Evolutionary conservation across 768 basidiomycete genomes (phyloP).

Genomic region (Suillus ampliporus): DNA sequence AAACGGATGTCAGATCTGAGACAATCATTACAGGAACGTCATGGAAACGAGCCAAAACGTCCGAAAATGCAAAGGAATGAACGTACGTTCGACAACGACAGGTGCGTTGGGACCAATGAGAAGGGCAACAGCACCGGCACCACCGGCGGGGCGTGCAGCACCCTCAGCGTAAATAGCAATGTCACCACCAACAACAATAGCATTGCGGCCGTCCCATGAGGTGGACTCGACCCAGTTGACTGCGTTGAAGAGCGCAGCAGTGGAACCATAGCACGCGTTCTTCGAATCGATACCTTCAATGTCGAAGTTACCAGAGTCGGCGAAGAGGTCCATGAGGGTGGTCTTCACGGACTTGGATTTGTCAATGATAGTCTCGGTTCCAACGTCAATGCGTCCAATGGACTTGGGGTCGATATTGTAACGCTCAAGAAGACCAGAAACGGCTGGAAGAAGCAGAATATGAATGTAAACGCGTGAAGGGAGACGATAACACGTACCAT

Average conservation of each 20-base stretch:
- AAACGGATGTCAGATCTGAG: constrained; percentile 15
- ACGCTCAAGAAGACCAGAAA: constrained; percentile 87
- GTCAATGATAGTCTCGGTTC: constrained; percentile 99
- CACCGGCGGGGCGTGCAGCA: constrained; percentile 92
- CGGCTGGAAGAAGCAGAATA: constrained; percentile 56
- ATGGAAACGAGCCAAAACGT: constrained; percentile 37
- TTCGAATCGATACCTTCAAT: constrained; percentile 99
- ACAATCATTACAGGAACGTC: constrained; percentile 13
- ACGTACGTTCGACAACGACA: constrained; percentile 92
- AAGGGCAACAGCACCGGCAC: constrained; percentile 94
- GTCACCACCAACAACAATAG: constrained; percentile 95
- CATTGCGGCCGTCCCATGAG: constrained; percentile 97
- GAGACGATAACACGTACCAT: constrained; percentile 58
- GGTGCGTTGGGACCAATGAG: constrained; percentile 97
- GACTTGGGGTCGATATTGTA: constrained; percentile 96
- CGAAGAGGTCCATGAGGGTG: constrained; percentile 97
- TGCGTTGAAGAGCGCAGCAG: constrained; percentile 98
- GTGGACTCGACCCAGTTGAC: constrained; percentile 97
- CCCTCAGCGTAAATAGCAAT: constrained; percentile 99
- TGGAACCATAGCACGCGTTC: constrained; percentile 99
- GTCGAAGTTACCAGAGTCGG: constrained; percentile 90
- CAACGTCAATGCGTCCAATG: constrained; percentile 97
- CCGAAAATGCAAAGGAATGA: constrained; percentile 43
- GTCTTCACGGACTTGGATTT: constrained; percentile 99
- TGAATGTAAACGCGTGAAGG: not conserved